Percentiles rank a stretch among this genome's conserved stretches.
Conservation (phyloP, 148 eudicot species). For the Dysphania ambrosioides region DNA sequence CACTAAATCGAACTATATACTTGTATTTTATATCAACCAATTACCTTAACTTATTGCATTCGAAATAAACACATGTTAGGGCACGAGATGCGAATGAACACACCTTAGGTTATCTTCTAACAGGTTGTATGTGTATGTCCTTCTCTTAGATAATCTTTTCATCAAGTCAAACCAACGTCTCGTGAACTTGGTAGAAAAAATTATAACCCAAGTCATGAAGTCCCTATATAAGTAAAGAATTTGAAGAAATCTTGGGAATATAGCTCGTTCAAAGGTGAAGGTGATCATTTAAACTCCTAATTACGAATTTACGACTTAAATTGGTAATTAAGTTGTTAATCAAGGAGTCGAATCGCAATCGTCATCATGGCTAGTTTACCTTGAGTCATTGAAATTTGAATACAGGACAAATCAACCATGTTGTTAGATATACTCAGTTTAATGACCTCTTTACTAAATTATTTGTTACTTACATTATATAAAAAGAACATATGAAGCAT, state of each 20-base stretch:
- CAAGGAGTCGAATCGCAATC: not conserved
- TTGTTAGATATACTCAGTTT: too few relatives aligned
- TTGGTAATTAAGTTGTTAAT: too few relatives aligned
- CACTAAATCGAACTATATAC: slow-evolving; percentile 1
- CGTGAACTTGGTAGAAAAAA: slow-evolving; percentile 13
- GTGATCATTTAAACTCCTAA: too few relatives aligned
- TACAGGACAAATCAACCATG: slow-evolving; percentile 26
- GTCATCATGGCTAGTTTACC: slow-evolving; percentile 24
- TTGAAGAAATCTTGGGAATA: not conserved
- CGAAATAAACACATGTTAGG: not conserved
- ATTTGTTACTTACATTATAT: too few relatives aligned
- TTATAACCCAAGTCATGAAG: not conserved
- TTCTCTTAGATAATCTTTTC: not conserved
- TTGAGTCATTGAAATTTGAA: slow-evolving; percentile 34
- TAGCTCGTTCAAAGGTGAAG: not conserved
- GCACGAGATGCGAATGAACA: slow-evolving; percentile 27
- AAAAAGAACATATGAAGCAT: too few relatives aligned
- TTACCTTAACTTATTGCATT: not conserved
- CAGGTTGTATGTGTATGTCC: not conserved
- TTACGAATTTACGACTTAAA: too few relatives aligned
- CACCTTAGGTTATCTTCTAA: not conserved
- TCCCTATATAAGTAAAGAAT: not conserved
- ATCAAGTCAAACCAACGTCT: slow-evolving; percentile 6
- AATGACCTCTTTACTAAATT: too few relatives aligned
- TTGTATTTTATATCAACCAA: slow-evolving; percentile 12